Percentiles rank a stretch among this genome's conserved stretches.
Evolutionary conservation across 306 rosid genomes (phyloP).

Genomic region (Vigna mungo): DNA sequence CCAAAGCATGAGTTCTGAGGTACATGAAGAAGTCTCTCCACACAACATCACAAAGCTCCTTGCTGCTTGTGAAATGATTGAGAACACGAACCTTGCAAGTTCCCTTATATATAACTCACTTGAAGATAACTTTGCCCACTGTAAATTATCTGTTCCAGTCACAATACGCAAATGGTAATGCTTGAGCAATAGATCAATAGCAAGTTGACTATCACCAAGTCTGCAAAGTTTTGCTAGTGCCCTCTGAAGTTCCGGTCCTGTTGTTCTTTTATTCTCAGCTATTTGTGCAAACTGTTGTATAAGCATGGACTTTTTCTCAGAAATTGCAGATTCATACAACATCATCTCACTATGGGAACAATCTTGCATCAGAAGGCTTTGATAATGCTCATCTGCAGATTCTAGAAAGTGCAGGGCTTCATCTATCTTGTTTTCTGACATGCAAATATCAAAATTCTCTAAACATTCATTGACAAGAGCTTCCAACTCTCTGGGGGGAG

Average conservation of each 20-base stretch:
- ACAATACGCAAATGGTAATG: constrained; percentile 61
- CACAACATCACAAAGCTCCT: constrained; percentile 61
- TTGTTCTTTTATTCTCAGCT: constrained; percentile 58
- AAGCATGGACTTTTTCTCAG: constrained; percentile 59
- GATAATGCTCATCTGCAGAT: constrained; percentile 58
- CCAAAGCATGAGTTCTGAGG: constrained; percentile 64
- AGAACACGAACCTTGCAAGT: constrained; percentile 68
- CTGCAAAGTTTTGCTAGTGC: constrained; percentile 60
- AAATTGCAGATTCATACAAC: constrained; percentile 52
- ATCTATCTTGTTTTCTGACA: constrained; percentile 64
- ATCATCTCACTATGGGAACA: constrained; percentile 40
- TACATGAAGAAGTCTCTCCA: constrained; percentile 62
- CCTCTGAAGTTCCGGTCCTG: constrained; percentile 60
- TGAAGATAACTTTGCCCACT: constrained; percentile 49
- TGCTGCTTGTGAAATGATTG: constrained; percentile 75
- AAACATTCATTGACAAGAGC: constrained; percentile 54
- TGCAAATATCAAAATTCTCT: constrained; percentile 62
- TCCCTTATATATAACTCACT: constrained; percentile 54
- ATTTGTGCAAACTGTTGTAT: constrained; percentile 44
- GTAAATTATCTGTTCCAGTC: constrained; percentile 46
- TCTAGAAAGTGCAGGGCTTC: constrained; percentile 69
- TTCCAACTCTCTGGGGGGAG: constrained; percentile 54
- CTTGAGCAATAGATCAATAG: constrained; percentile 59
- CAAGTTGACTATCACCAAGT: constrained; percentile 65
- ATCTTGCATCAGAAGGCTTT: constrained; percentile 52